Base-by-base conservation (phyloP, 305 asterid species). In the Fraxinus sp. region DNA sequence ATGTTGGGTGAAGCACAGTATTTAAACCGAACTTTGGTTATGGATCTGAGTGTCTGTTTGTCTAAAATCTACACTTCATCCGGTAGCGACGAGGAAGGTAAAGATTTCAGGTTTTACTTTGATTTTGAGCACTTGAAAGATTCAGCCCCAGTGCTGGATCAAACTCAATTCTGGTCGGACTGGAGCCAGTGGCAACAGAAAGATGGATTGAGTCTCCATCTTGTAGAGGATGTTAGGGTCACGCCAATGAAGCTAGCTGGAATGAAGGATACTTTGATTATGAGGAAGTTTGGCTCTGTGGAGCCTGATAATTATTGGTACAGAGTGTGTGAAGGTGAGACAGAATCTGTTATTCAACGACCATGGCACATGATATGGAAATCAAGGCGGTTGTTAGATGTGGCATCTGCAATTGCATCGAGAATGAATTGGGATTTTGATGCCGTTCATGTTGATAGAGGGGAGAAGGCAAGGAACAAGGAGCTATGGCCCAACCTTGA, bases 121-220 rank as follows among this genome's bases (percentile, higher is more conserved):
- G 99, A 95, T 81, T 94, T 94, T 33, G 97, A 95, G 88, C 99
- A 91, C 81, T 90, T 95, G 90, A 93, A 85, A 90, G 99, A 93
- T 79, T 86, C 94, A 8, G 86, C 96, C 0, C 79, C 92, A 0
- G 97, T 94, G 22, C 86, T 94, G 30, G 99, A 95, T 14, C 91
- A 92, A 79, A 77, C 70, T 33, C 96, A 94, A 81, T 95, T 95
- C 66, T 94, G 98, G 99, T 84, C 88, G 0, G 89, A 90, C 11
- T 91, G 94, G 94, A 71, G 78, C 80, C 87, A 91, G 66, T 83
- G 86, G 90, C 88, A 84, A 28, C 81, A 85, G 6, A 89, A 87
- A 18, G 92, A 90, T 4, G 75, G 85, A n/a, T 84, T 89, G 32
- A 84, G 74, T 55, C 88, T 88, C 59, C 89, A 86, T 77, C 83